Base-by-base conservation (phyloP, 1,284 basidiomycete genomes). In the Ustilago curta region DNA sequence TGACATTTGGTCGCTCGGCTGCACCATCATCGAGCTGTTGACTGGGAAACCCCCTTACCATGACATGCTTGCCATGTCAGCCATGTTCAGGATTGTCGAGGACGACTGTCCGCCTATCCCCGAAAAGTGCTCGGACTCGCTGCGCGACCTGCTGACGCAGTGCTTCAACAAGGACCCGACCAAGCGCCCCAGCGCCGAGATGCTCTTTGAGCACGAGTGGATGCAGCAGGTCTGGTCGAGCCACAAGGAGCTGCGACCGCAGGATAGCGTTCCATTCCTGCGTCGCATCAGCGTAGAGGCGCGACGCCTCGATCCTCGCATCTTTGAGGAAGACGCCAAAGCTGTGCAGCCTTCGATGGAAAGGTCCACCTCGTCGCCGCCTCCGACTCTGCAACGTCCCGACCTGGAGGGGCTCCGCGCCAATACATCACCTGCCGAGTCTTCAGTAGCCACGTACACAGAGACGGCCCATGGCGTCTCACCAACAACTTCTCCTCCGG, bases 31-130 rank as follows among this genome's bases (percentile, higher is more conserved):
- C 79, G 95, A 98, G 86, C 88, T 98, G 50, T 87, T 97, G 66
- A 95, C 94, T 1, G 95, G 95, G 1, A 89, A 90, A 47, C 95
- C 95, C 5, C 95, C 95, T 0, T 97, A 97, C 83, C 90, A 91
- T 32, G 93, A 96, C 45, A 54, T 77, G 62, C 71, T 79, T 54
- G 71, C 76, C 48, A 82, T 85, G 77, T 79, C 77, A 8, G 81
- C 83, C 58, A 94, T 97, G 91, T 97, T 94, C 87, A 91, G 92
- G 47, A 97, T 97, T 83, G 95, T 97, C 45, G 94, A 96, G 83
- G 94, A 97, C 78, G 89, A 90, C 11, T 90, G 90, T 87, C 94
- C 95, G 25, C 93, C 93, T 0, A 86, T 96, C 48, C 95, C 95
- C 0, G 90, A 91, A 31, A 90, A 88, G 12, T 91, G 90, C 76